phyloP scores from a whole-genome alignment of 139 green algal genomes.

The Micractinium conductrix region DNA sequence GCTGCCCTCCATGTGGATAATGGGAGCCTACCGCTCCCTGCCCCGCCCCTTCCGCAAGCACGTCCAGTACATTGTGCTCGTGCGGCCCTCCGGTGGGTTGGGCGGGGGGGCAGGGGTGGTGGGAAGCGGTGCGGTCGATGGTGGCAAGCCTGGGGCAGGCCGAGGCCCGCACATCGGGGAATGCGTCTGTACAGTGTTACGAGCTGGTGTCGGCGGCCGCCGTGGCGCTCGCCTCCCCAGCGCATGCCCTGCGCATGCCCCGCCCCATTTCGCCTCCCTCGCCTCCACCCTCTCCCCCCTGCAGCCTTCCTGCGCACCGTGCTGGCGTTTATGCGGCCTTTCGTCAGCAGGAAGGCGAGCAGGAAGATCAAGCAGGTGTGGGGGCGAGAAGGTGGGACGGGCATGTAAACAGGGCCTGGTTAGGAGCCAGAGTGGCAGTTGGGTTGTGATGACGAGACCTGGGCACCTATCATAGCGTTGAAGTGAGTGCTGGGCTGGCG shows the following conservation, averaged over 20 bases:
- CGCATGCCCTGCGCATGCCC: not conserved
- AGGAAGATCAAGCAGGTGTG: conserved; percentile 73
- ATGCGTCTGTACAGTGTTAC: not conserved
- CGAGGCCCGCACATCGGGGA: not conserved
- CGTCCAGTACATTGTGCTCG: conserved; percentile 79
- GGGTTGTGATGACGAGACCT: too few species aligned
- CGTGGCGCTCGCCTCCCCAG: not conserved
- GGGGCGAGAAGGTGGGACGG: not conserved
- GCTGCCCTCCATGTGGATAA: conserved; percentile 69
- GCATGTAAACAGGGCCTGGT: not conserved
- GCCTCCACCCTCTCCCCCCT: not conserved
- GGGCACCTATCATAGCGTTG: too few species aligned
- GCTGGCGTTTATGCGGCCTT: conserved; percentile 69
- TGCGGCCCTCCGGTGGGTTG: conserved; percentile 59
- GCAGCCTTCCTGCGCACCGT: conserved; percentile 56
- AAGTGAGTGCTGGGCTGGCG: too few species aligned
- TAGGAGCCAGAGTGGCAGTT: not conserved
- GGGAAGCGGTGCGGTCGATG: too few species aligned
- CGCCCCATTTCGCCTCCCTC: not conserved
- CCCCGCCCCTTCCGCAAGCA: conserved; percentile 79
- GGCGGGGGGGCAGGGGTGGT: not conserved
- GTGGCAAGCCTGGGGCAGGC: not conserved
- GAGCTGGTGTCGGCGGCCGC: not conserved
- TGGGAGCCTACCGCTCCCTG: conserved; percentile 72
- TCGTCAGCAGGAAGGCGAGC: conserved; percentile 71